These are phyloP conservation scores for Lyophyllum shimeji DNA, from an alignment of 768 basidiomycete genomes.

Conservation along the genomic window DNA sequence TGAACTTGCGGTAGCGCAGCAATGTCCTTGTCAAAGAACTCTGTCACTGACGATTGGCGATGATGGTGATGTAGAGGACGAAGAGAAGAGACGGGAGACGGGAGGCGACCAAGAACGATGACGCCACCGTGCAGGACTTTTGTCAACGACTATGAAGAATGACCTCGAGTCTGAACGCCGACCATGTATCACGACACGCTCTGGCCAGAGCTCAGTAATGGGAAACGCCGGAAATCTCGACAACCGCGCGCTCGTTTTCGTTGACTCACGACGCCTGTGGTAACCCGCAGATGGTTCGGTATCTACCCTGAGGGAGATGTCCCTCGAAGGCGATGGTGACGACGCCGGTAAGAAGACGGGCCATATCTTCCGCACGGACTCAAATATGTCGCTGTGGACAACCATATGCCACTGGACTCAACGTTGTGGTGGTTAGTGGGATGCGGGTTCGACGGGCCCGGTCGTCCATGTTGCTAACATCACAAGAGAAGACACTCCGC, in stretches of 20 bases:
- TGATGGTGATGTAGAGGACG: too few relatives aligned
- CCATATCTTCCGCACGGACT: constrained; percentile 65
- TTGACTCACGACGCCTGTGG: constrained; percentile 79
- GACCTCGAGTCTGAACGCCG: constrained; percentile 75
- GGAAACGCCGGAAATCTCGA: constrained; percentile 70
- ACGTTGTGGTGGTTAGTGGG: constrained; percentile 79
- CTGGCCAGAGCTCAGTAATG: constrained; percentile 73
- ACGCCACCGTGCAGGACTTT: constrained; percentile 3
- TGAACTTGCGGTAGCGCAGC: constrained; percentile 3
- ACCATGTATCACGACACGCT: constrained; percentile 69
- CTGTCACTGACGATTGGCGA: constrained; percentile 4
- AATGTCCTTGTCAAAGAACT: constrained; percentile 14
- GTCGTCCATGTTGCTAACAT: constrained; percentile 79
- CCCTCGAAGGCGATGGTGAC: constrained; percentile 77
- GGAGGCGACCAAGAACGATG: too few relatives aligned
- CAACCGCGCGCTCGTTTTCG: constrained; percentile 63
- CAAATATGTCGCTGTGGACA: constrained; percentile 77
- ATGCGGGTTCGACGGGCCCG: constrained; percentile 82
- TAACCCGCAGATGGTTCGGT: constrained; percentile 75
- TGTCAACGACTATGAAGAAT: constrained; percentile 38
- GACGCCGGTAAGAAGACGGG: constrained; percentile 68
- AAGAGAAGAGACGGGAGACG: not conserved
- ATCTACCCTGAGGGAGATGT: constrained; percentile 63
- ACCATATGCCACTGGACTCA: constrained; percentile 91
- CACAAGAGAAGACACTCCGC: constrained; percentile 72